Evolutionary conservation across 257 asterid species (phyloP), one percentile per base, ranked within the genome.

Genomic region (Fraxinus excelsior): DNA sequence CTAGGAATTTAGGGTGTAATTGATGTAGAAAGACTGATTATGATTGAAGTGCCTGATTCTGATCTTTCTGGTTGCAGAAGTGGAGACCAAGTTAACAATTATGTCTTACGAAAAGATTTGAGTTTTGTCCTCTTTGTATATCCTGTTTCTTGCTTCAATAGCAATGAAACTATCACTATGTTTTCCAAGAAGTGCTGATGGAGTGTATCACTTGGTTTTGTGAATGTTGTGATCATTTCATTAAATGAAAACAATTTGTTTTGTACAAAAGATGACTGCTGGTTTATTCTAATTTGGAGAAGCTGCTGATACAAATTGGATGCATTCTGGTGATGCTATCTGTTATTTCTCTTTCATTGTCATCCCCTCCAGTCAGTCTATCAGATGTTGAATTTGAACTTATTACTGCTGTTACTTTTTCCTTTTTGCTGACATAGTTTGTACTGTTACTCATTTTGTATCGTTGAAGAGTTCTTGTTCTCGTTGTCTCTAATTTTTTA

Each of bases 371-470:
- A 35, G 67, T 14, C 10, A 3, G 64, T 53, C 64, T 49, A 18
- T 12, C 18, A 12, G 46, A 65, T n/a, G 25, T 40, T 56, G 46
- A 58, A 23, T 28, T 34, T 31, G 26, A 34, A 35, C 37, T 31
- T 62, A 32, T 73, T 58, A 29, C 34, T 28, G 38, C 26, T 73
- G 64, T 53, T 19, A 6, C 26, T 53, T 53, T 53, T n/a, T 53
- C 26, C 10, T 53, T 67, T 35, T 71, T 49, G 75, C 58, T 75
- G 68, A 21, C n/a, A n/a, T 53, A 11, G 19, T 19, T 74, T 58
- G 37, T 74, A n/a, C 60, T 51, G 28, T 70, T 66, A 73, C 75
- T 18, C 66, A 5, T 79, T 56, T 23, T 66, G 40, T 66, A 69
- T 67, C 34, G 44, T 11, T 29, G 5, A 19, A 31, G 35, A 46